These are phyloP conservation scores for Dothideomycetes sp. DNA, from an alignment of 2,329 filamentous ascomycete species.

Conservation along the genomic window DNA sequence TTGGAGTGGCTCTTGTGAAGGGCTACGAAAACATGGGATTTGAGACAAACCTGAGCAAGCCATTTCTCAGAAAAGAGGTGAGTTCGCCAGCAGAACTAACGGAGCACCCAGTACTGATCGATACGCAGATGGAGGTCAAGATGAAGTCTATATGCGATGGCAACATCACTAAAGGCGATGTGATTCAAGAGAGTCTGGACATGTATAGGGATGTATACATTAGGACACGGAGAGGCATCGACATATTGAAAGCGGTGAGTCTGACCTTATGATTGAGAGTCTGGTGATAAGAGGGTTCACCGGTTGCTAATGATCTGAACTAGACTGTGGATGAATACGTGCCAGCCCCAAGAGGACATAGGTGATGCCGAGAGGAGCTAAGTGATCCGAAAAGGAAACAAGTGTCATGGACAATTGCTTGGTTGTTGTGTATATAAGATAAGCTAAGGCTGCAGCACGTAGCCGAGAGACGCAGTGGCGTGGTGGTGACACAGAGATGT, in stretches of 20 bases:
- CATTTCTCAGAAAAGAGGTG: constrained; percentile 83
- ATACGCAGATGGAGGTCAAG: constrained; percentile 68
- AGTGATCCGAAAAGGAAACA: background rate
- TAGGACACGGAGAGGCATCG: constrained; percentile 68
- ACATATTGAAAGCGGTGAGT: constrained; percentile 47
- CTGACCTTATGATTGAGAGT: too few species aligned
- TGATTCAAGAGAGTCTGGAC: constrained; percentile 73
- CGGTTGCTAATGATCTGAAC: background rate
- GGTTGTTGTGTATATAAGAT: too few species aligned
- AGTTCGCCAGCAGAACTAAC: constrained; percentile 14
- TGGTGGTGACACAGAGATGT: too few species aligned
- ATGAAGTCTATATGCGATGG: constrained; percentile 97
- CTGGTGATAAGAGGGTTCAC: background rate
- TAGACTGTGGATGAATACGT: constrained; percentile 12
- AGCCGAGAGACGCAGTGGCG: too few species aligned
- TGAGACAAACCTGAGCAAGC: constrained; percentile 87
- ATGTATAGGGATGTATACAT: constrained; percentile 83
- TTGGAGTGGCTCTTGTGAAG: constrained; percentile 84
- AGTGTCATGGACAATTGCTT: too few species aligned
- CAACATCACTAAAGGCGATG: constrained; percentile 59
- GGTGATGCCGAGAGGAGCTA: background rate
- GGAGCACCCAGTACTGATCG: constrained; percentile 10
- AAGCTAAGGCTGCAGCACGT: too few species aligned
- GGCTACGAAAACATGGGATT: constrained; percentile 93
- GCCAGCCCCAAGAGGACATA: constrained; percentile 1